Evolutionary conservation across 441 rosid species (phyloP), one percentile per base, ranked within the genome.

Genomic region (Geranium incanum): DNA sequence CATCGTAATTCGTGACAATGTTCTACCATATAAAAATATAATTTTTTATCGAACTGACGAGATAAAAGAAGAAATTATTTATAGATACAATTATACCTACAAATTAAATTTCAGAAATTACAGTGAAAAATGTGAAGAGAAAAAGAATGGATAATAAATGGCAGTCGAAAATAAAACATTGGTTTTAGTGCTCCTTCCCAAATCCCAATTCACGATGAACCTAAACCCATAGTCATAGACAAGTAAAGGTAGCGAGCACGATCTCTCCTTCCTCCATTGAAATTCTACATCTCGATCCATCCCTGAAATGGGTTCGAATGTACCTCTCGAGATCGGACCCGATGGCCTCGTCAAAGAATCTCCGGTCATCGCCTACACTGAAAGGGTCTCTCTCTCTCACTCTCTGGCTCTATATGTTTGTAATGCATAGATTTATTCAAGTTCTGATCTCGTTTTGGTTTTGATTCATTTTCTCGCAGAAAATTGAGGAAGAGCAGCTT

Each of bases 281-380:
- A 43, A 43, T 7, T 43, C 50, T 8, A 43, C 50, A 57, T 15
- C 9, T 7, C 63, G 21, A 16, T 57, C 23, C 28, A 21, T 16
- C 6, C 23, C 5, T 6, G 71, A 23, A 72, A 85, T 85, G 90
- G 86, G 86, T 70, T 84, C 81, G 48, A 84, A 86, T 84, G 87
- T 72, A 70, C 84, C 88, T 39, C 63, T 18, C 28, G 87, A 88
- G 91, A 92, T 95, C 83, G 97, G 98, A 12, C 87, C 98, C 70
- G 97, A 90, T 71, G 97, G 98, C 68, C 83, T 95, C 75, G 73
- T 96, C 8, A 75, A 88, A 73, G 97, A 95, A 86, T 84, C 95
- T 39, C 89, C 92, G 9, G 84, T 88, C 78, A 85, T 92, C 76
- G 86, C 96, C 77, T 95, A 92, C 79, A 95, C 98, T 5, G 97